Evolutionary conservation across 768 basidiomycete species (phyloP), one percentile per base, ranked within the genome.

Genomic region (Pisolithus microcarpus): DNA sequence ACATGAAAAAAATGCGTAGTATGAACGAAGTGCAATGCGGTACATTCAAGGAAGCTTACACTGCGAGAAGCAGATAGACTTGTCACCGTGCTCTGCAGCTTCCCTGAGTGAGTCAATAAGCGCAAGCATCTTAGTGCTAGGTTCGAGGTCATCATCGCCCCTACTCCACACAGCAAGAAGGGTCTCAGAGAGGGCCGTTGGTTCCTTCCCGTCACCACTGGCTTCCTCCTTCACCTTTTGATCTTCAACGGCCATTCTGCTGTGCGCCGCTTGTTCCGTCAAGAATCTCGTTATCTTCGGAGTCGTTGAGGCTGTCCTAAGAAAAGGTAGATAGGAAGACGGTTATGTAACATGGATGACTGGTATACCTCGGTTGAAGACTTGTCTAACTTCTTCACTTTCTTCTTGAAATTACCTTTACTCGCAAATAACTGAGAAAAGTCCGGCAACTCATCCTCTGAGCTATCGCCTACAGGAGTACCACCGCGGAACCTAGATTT

Each of bases 21-120:
- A 51, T 7, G 19, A 2, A 40, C 19, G 7, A 11, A 28, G 16
- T 15, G 24, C 18, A 23, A 28, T n/a, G 1, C 28, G 34, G 13
- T 2, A 26, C 26, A n/a, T 10, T 16, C 38, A n/a, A 28, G 7
- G n/a, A 42, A 16, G 46, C 53, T 46, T 52, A 84, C 84, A 87
- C 62, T 87, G 85, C 5, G 82, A 84, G 64, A 81, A 87, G 38
- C 76, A 72, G 31, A 87, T 85, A 4, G 78, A 79, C 72, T 87
- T 87, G 61, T 87, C 85, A 0, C 81, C 82, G 5, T 70, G 73
- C 8, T 58, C 54, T 13, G 81, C 79, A 78, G 79, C 81, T 50
- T 81, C 70, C 57, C 79, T 75, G 56, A 91, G 67, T 43, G 78
- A 69, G 2, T 73, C 63, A 18, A 87, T 64, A 58, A 84, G 63